Percentiles rank a stretch among this genome's conserved stretches.
phyloP scores from a whole-genome alignment of 208 protist genomes.

The Acanthamoeba castellanii region DNA sequence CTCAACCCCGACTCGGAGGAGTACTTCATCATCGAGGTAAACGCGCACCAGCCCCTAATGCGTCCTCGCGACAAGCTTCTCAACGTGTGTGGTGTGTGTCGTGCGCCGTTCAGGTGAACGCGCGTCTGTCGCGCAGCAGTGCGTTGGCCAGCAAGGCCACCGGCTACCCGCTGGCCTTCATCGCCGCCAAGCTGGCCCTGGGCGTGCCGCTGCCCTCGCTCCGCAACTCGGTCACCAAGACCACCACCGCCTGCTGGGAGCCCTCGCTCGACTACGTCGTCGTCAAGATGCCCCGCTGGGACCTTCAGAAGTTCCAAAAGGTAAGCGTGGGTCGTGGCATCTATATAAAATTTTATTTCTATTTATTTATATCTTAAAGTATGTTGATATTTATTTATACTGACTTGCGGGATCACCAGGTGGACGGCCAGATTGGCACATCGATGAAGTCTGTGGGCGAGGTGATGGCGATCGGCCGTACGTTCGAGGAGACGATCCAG shows the following conservation, averaged over 20 bases:
- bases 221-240: constrained; percentile 91
- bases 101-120: constrained; percentile 92
- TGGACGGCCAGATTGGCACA: constrained; percentile 87
- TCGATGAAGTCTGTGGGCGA: constrained; percentile 99
- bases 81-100: background rate
- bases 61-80: too few relatives aligned
- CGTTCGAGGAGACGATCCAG: constrained; percentile 98
- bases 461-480: constrained; percentile 98
- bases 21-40: constrained; percentile 97
- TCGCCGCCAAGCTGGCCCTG: constrained; percentile 97
- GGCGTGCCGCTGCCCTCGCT: constrained; percentile 95
- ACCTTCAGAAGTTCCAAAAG: constrained; percentile 97
- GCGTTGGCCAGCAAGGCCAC: constrained; percentile 98
- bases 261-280: constrained; percentile 98
- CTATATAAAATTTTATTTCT: too few relatives aligned
- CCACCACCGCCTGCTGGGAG: constrained; percentile 94
- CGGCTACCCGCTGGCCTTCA: constrained; percentile 98
- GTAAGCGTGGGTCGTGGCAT: constrained; percentile 45
- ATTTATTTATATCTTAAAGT: too few relatives aligned
- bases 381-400: too few relatives aligned
- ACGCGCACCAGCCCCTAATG: background rate
- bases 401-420: constrained; percentile 94
- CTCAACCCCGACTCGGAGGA: constrained; percentile 96
- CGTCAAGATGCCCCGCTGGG: constrained; percentile 94
- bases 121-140: constrained; percentile 96